Percentiles rank a stretch among this genome's conserved stretches.
Evolutionary conservation across 1,139 yeast species (phyloP).

Genomic region (Geotrichum armillariae): DNA sequence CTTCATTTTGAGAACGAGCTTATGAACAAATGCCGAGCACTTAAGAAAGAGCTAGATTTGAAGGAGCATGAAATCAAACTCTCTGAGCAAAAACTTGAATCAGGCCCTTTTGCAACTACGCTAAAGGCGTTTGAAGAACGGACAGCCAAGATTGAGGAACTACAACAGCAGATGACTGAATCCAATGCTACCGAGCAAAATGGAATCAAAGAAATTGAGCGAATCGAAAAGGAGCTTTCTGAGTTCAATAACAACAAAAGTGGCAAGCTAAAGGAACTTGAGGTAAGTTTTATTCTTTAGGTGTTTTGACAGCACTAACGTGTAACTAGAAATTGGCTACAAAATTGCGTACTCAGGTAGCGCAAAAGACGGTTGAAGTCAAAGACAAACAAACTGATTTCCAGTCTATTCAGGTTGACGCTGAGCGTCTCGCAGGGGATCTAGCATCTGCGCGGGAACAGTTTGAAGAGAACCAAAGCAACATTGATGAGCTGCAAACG

Average conservation of each 20-base stretch:
- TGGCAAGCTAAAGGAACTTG: constrained; percentile 69
- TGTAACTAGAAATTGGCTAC: constrained; percentile 16
- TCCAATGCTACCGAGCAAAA: constrained; percentile 38
- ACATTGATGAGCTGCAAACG: constrained; percentile 44
- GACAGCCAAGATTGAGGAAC: constrained; percentile 48
- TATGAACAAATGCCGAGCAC: constrained; percentile 52
- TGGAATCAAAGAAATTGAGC: constrained; percentile 47
- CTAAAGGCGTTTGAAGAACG: constrained; percentile 53
- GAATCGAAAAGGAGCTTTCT: constrained; percentile 71
- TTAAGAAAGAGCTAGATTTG: constrained; percentile 66
- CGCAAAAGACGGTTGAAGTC: constrained; percentile 45
- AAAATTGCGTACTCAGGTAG: constrained; percentile 24
- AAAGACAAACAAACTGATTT: constrained; percentile 52
- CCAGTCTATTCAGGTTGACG: constrained; percentile 68
- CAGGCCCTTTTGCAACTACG: constrained; percentile 57
- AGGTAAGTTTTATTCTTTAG: constrained; percentile 49
- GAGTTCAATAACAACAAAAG: constrained; percentile 84
- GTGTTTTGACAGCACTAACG: constrained; percentile 6
- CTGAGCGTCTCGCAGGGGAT: constrained; percentile 67
- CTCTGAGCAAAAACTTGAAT: constrained; percentile 58
- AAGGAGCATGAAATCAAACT: constrained; percentile 67
- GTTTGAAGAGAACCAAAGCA: constrained; percentile 38
- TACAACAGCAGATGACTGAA: constrained; percentile 45
- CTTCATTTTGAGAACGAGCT: constrained; percentile 49
- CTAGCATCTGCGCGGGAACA: constrained; percentile 48